Conservation (phyloP, 495 filamentous ascomycete species). For the Xylaria flabelliformis region DNA sequence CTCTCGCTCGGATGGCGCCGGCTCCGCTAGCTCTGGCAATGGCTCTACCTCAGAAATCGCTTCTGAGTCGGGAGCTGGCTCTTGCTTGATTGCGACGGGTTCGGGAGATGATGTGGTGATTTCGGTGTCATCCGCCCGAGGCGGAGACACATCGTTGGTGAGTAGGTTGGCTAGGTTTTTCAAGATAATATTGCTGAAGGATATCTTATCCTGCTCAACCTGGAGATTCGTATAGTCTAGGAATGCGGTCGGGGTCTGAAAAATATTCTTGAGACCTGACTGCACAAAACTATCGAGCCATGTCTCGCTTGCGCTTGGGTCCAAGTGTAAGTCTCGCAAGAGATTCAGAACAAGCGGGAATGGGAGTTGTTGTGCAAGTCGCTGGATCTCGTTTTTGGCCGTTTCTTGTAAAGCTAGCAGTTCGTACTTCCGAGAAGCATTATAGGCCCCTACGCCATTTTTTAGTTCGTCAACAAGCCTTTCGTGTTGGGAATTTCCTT, state of each 20-base stretch:
- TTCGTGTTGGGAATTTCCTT: slow-evolving; percentile 21
- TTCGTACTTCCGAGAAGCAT: slow-evolving; percentile 26
- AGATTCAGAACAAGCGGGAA: slow-evolving; percentile 32
- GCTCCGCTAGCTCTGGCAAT: background rate
- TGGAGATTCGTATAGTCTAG: slow-evolving; percentile 11
- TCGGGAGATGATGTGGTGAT: background rate
- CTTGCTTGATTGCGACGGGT: background rate
- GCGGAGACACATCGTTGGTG: background rate
- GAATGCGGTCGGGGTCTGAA: slow-evolving; percentile 15
- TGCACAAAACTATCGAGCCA: slow-evolving; percentile 36
- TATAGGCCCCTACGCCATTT: slow-evolving; percentile 27
- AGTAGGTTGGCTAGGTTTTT: slow-evolving; percentile 22
- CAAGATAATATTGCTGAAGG: slow-evolving; percentile 24
- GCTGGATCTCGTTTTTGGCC: slow-evolving; percentile 28
- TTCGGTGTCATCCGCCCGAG: background rate
- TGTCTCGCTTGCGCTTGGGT: slow-evolving; percentile 23
- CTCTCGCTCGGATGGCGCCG: background rate
- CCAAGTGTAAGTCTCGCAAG: slow-evolving; percentile 32
- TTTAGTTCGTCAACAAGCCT: slow-evolving; percentile 25
- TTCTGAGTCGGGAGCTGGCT: background rate
- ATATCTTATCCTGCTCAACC: slow-evolving; percentile 15
- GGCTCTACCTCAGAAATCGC: slow-evolving; percentile 3
- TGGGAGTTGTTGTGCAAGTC: slow-evolving; percentile 22
- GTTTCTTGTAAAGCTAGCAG: slow-evolving; percentile 30
- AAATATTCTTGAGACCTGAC: slow-evolving; percentile 25